Evolutionary conservation across 148 eudicot species (phyloP).

Genomic region (Nepenthes mirabilis): DNA sequence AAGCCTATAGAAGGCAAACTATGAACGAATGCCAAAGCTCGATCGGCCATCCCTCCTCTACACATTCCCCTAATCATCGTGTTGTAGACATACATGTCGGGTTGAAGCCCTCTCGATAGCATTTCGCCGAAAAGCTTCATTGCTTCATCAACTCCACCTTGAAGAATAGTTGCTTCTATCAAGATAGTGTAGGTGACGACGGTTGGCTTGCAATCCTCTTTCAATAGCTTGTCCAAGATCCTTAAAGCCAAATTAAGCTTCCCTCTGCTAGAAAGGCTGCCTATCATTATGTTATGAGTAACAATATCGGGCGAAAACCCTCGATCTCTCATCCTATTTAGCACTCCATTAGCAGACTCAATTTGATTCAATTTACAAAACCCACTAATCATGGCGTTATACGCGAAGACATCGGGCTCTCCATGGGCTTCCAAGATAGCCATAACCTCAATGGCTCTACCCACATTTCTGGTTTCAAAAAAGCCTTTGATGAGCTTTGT

Average conservation of each 20-base stretch:
- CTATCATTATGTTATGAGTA: conserved; percentile 65
- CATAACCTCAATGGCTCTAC: conserved; percentile 42
- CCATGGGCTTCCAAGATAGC: conserved; percentile 41
- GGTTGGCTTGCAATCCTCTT: conserved; percentile 42
- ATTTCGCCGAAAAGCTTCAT: conserved; percentile 46
- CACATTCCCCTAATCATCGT: conserved; percentile 57
- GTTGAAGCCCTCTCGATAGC: conserved; percentile 45
- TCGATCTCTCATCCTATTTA: conserved; percentile 35
- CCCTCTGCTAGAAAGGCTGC: conserved; percentile 60
- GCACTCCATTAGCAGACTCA: conserved; percentile 35
- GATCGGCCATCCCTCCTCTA: conserved; percentile 34
- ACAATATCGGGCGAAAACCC: conserved; percentile 57
- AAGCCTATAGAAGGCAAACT: conserved; percentile 33
- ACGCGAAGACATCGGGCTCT: conserved; percentile 48
- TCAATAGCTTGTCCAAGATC: conserved; percentile 38
- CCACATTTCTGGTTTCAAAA: conserved; percentile 23
- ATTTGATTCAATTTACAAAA: conserved; percentile 47
- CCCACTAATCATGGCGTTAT: conserved; percentile 60
- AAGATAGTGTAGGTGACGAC: conserved; percentile 54
- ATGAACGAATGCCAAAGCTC: conserved; percentile 33
- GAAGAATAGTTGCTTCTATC: conserved; percentile 44
- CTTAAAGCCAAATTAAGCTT: conserved; percentile 43
- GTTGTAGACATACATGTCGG: conserved; percentile 49
- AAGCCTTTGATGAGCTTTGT: conserved; percentile 62
- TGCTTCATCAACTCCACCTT: conserved; percentile 45